These are phyloP conservation scores for Russula brevipes DNA, from an alignment of 768 basidiomycete species.

Conservation along the genomic window DNA sequence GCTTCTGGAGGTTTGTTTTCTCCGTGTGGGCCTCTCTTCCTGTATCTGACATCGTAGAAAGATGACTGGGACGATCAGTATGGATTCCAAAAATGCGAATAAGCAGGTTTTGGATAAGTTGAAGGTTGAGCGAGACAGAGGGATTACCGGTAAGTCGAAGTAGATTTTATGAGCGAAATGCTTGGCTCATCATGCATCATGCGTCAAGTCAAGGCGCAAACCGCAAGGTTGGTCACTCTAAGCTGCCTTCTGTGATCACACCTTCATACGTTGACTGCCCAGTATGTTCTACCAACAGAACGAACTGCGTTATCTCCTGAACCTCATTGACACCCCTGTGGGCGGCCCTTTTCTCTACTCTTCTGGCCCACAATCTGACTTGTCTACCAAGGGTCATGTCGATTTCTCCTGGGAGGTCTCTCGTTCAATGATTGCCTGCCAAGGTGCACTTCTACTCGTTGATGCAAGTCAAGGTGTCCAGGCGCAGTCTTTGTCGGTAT, in stretches of 20 bases:
- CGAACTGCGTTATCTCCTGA: constrained; percentile 66
- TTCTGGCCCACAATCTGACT: neutral
- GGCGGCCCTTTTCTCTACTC: constrained; percentile 22
- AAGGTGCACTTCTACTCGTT: constrained; percentile 81
- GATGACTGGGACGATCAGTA: constrained; percentile 83
- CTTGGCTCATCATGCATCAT: constrained; percentile 6
- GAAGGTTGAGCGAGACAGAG: constrained; percentile 94
- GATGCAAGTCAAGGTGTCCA: constrained; percentile 98
- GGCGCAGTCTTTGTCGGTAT: constrained; percentile 95
- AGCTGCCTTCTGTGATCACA: neutral
- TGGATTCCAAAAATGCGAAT: constrained; percentile 59
- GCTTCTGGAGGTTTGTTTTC: constrained; percentile 60
- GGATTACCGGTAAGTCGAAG: constrained; percentile 72
- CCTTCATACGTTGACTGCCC: constrained; percentile 23
- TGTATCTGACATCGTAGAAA: constrained; percentile 35
- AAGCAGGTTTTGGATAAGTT: constrained; percentile 88
- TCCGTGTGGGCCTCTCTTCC: constrained; percentile 4
- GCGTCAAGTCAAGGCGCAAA: constrained; percentile 84
- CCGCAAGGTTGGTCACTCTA: constrained; percentile 56
- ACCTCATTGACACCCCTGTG: constrained; percentile 94
- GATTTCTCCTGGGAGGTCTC: constrained; percentile 98
- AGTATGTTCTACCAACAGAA: constrained; percentile 74
- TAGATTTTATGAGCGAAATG: neutral
- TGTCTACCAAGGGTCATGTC: constrained; percentile 69
- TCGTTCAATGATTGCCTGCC: constrained; percentile 85